A percentile compares a stretch with the other conserved stretches of the same genome.
phyloP scores from a whole-genome alignment of 805 yeast genomes.

The Phaffomyces antillensis region DNA sequence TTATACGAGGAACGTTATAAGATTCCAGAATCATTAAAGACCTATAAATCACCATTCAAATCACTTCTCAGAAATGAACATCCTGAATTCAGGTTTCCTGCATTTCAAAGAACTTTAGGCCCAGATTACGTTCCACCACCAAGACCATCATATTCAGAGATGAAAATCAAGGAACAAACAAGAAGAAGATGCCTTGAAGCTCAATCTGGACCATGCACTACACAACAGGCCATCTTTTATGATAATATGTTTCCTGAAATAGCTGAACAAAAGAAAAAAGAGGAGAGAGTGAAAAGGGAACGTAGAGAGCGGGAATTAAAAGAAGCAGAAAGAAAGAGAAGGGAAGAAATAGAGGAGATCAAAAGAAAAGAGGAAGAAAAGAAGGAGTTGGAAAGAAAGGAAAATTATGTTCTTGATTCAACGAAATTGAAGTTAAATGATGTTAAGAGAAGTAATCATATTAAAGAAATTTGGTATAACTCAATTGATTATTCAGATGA shows the following conservation, averaged over 20 bases:
- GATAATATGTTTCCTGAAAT: too few species aligned
- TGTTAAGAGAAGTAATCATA: constrained; percentile 2
- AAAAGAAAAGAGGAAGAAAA: neutral
- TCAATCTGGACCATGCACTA: too few species aligned
- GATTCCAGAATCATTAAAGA: too few species aligned
- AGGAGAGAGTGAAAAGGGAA: neutral
- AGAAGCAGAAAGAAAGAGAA: too few species aligned
- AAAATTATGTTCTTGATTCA: neutral
- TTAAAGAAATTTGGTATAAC: neutral
- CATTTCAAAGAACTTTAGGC: too few species aligned
- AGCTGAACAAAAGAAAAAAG: neutral
- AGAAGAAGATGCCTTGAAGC: neutral
- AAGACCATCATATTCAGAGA: neutral
- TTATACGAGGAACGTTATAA: too few species aligned
- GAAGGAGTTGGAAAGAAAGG: neutral
- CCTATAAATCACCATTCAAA: too few species aligned
- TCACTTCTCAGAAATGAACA: too few species aligned
- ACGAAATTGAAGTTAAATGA: neutral
- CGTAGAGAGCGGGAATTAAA: neutral
- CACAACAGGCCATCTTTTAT: too few species aligned
- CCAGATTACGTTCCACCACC: neutral
- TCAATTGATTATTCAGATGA: constrained; percentile 1
- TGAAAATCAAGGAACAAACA: neutral
- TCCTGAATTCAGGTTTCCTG: too few species aligned
- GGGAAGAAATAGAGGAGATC: neutral